Percentiles rank a stretch among this genome's conserved stretches.
Evolutionary conservation across 2,329 filamentous ascomycete species (phyloP).

Genomic region (Hymenoscyphus fraxineus): DNA sequence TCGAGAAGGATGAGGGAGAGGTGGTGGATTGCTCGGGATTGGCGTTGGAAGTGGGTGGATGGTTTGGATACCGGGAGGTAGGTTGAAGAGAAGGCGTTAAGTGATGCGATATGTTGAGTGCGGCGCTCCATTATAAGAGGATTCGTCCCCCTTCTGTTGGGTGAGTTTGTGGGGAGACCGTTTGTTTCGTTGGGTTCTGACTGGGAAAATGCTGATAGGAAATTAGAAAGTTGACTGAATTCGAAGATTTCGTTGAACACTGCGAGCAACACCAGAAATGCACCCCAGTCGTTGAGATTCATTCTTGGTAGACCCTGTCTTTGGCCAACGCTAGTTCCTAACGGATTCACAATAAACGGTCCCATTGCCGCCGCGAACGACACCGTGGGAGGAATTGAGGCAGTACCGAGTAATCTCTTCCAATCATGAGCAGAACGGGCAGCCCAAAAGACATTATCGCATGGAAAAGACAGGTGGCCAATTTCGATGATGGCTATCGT

Average conservation of each 20-base stretch:
- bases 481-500: conserved; percentile 27
- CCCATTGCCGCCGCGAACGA: conserved; percentile 25
- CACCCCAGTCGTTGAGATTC: conserved; percentile 27
- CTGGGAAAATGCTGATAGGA: conserved; percentile 21
- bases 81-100: conserved; percentile 14
- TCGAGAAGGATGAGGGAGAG: conserved; percentile 22
- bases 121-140: conserved; percentile 5
- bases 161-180: neutral
- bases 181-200: neutral
- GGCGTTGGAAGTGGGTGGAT: conserved; percentile 20
- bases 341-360: conserved; percentile 22
- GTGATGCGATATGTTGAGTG: conserved; percentile 12
- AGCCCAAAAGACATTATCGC: conserved; percentile 28
- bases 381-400: conserved; percentile 21
- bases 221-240: conserved; percentile 21
- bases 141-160: too few species aligned
- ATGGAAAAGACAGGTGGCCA: conserved; percentile 24
- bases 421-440: conserved; percentile 25
- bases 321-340: neutral
- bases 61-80: conserved; percentile 15
- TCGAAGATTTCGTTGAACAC: conserved; percentile 23
- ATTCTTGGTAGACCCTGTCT: conserved; percentile 15
- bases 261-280: conserved; percentile 25
- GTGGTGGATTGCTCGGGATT: conserved; percentile 19
- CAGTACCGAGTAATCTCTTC: conserved; percentile 26